These are phyloP conservation scores for Eucommia ulmoides DNA, from an alignment of 257 asterid genomes.

Conservation along the genomic window DNA sequence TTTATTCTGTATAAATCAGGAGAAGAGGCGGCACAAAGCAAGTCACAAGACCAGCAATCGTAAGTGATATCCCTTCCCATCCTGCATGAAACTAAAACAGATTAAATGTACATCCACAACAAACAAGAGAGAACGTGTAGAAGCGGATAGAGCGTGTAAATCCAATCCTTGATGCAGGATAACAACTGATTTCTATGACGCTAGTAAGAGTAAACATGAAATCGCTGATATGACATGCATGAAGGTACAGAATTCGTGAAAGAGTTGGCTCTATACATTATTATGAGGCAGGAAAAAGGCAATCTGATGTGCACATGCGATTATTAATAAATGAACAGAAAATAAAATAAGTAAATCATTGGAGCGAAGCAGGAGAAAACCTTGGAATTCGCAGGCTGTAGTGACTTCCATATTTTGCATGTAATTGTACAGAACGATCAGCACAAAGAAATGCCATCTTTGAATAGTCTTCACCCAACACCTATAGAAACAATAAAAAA, in stretches of 20 bases:
- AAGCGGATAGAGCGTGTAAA: neutral
- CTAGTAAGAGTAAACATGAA: too few species aligned
- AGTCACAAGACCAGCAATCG: conserved; percentile 94
- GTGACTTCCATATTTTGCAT: conserved; percentile 94
- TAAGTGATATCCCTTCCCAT: conserved; percentile 94
- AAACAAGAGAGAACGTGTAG: neutral
- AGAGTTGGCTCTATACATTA: too few species aligned
- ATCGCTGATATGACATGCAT: too few species aligned
- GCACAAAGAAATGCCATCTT: conserved; percentile 91
- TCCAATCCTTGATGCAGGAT: neutral
- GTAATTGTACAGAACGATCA: conserved; percentile 87
- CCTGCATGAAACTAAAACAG: conserved; percentile 52
- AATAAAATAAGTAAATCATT: too few species aligned
- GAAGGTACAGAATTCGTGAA: too few species aligned
- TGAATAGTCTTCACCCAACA: conserved; percentile 82
- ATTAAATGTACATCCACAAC: too few species aligned
- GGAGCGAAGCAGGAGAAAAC: too few species aligned
- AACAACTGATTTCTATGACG: neutral
- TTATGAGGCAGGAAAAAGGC: too few species aligned
- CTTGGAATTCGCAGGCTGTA: conserved; percentile 85
- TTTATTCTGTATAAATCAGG: conserved; percentile 94
- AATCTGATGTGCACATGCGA: too few species aligned
- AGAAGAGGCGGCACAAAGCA: conserved; percentile 95
- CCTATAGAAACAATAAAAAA: conserved; percentile 26
- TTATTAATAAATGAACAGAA: too few species aligned